phyloP scores from a whole-genome alignment of 2,329 filamentous ascomycete genomes.

The Teratosphaeriaceae sp. region DNA sequence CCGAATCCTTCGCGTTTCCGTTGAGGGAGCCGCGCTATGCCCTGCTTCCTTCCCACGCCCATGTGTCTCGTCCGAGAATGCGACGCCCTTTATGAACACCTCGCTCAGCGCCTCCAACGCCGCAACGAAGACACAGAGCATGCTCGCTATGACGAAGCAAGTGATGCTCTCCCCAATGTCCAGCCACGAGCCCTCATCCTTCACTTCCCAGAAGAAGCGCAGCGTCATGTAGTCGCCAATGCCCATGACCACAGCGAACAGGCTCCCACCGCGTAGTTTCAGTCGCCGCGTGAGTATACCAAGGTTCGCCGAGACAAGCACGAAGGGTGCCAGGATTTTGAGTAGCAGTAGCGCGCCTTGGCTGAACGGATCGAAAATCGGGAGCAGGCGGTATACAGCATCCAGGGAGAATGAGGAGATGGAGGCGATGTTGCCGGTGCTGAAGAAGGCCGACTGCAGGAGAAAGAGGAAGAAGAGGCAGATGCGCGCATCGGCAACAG shows the following conservation, averaged over 20 bases:
- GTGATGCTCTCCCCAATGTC: conserved; percentile 97
- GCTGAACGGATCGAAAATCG: conserved; percentile 87
- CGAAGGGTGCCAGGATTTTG: conserved; percentile 91
- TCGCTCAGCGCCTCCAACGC: conserved; percentile 80
- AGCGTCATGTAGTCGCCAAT: conserved; percentile 87
- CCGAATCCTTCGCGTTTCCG: not conserved
- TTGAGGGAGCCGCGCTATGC: not conserved
- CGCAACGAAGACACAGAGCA: conserved; percentile 85
- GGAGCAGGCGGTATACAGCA: conserved; percentile 77
- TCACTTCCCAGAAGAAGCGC: conserved; percentile 96
- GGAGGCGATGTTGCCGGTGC: conserved; percentile 91
- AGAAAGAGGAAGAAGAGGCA: conserved; percentile 93
- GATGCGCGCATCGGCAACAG: conserved; percentile 76
- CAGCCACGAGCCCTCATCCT: conserved; percentile 93
- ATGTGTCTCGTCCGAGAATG: conserved; percentile 44
- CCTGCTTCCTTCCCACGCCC: not conserved
- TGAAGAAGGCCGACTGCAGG: conserved; percentile 93
- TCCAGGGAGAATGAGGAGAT: conserved; percentile 91
- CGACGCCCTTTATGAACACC: conserved; percentile 72
- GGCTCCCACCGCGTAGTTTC: conserved; percentile 74
- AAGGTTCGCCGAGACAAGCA: conserved; percentile 85
- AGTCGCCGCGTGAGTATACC: conserved; percentile 82
- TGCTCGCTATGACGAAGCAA: conserved; percentile 88
- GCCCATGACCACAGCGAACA: conserved; percentile 94
- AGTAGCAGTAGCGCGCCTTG: conserved; percentile 81